A percentile compares a stretch with the other conserved stretches of the same genome.
Evolutionary conservation across 1,284 basidiomycete species (phyloP).

Genomic region (Chalciporus sp.): DNA sequence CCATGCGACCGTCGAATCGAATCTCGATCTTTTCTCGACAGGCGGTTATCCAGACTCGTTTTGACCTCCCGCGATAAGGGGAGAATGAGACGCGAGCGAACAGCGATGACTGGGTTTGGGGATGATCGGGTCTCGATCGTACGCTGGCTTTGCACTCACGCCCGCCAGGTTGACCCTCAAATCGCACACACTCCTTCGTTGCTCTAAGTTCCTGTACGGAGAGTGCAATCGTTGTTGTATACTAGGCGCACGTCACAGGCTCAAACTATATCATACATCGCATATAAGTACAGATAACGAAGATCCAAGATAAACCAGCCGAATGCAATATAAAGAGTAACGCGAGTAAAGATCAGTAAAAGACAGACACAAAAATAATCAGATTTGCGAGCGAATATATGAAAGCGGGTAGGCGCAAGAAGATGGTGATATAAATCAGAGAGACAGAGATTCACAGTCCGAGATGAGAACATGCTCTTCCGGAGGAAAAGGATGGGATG

Average conservation of each 20-base stretch:
- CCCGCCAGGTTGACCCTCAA: too few species aligned
- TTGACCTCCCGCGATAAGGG: background rate
- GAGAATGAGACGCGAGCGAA: background rate
- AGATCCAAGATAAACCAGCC: conserved; percentile 15
- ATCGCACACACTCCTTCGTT: too few species aligned
- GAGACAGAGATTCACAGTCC: conserved; percentile 24
- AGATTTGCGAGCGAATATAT: conserved; percentile 13
- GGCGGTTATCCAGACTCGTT: background rate
- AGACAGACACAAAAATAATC: conserved; percentile 8
- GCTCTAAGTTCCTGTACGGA: background rate
- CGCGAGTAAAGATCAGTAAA: background rate
- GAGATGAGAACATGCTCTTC: conserved; percentile 9
- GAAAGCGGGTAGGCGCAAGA: conserved; percentile 28
- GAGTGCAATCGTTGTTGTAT: conserved; percentile 4
- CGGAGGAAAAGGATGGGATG: conserved; percentile 1
- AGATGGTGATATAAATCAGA: conserved; percentile 33
- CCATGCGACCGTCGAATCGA: background rate
- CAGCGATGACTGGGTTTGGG: too few species aligned
- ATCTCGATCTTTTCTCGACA: conserved; percentile 51
- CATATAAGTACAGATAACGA: conserved; percentile 36
- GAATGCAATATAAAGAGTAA: background rate
- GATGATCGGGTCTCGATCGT: too few species aligned
- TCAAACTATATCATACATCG: conserved; percentile 26
- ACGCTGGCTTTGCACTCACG: too few species aligned
- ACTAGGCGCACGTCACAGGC: conserved; percentile 2